Evolutionary conservation across 805 yeast genomes (phyloP), one percentile per base, ranked within the genome.

Genomic region (Vanderwaltozyma yarrowii): DNA sequence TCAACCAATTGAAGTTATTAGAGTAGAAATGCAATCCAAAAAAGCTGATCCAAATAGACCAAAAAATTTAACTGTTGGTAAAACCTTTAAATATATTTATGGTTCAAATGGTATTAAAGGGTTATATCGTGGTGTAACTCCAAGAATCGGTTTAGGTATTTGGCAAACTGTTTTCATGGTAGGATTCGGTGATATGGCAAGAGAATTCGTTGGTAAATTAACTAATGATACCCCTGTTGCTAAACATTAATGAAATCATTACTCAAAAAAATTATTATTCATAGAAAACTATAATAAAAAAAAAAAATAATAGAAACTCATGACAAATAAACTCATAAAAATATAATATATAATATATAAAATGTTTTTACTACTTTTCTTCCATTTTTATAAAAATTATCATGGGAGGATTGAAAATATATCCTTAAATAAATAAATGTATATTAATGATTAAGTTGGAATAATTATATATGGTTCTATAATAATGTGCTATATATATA

Each of bases 131-230:
- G 98, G 98, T 58, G 96, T 88, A 32, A 78, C 97, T 13, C 97
- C 98, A 51, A 82, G 98, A 72, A 76, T 92, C 50, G 96, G 95
- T 40, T 73, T 92, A 47, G 94, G 97, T 54, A 80, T 89, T 45
- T 92, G 97, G 96, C 98, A 92, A 70, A 89, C 97, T 3, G 86
- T 89, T 33, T 89, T 94, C 62, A 89, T 89, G 97, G 97, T 89
- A 42, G 96, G 95, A 11, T 77, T 92, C 49, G 98, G 97, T 61
- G 98, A 92, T 58, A 84, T 87, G 64, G 87, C 87, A 25, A 80
- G 76, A 60, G 86, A 79, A 39, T 68, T 70, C 40, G 80, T 80
- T 36, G 84, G 71, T 24, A 69, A 62, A 40, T 39, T 78, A 42
- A 76, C 84, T 5, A 83, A 83, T 37, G 76, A 76, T 3, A 19